Evolutionary conservation across 306 rosid genomes (phyloP), one percentile per base, ranked within the genome.

Genomic region (Ormosia semicastrata): DNA sequence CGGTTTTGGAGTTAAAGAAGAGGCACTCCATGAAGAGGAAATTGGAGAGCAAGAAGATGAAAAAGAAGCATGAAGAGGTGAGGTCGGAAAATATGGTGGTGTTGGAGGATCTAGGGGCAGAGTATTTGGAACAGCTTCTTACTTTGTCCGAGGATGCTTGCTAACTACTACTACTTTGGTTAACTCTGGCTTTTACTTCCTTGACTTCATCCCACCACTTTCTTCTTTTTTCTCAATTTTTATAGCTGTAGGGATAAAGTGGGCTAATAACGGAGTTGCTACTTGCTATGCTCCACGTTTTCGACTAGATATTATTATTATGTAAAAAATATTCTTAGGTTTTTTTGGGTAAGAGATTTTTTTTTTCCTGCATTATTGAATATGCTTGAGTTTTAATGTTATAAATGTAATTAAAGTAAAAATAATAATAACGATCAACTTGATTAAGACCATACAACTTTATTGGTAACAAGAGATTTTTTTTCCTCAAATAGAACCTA

Each of bases 61-160:
- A 67, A 58, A 69, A 41, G 18, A 54, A 71, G 0, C 53, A 15
- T 11, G 53, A 71, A 7, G 41, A 32, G 36, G 7, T 34, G 32
- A 44, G 12, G 54, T 12, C 17, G 72, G 79, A 85, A 39, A 71
- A 77, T 68, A 41, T 73, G 66, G 83, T 89, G 53, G 89, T 88
- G 54, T 84, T 92, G 15, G 86, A 92, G 81, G 92, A 91, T 82
- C 76, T 88, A 40, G 94, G 94, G 2, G 44, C 89, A 2, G 90
- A 85, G 11, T 87, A 88, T 72, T 85, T 90, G 73, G 94, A 92
- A 71, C 83, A 88, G 71, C 92, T 92, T 32, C 85, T 91, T 7
- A 36, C 64, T 6, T 18, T 81, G 18, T 84, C 93, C 0, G 76
- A 84, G n/a, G 32, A 39, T 64, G 46, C 1, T 53, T n/a, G 17